phyloP scores from a whole-genome alignment of 1,284 basidiomycete genomes.

The Chiua sp. region DNA sequence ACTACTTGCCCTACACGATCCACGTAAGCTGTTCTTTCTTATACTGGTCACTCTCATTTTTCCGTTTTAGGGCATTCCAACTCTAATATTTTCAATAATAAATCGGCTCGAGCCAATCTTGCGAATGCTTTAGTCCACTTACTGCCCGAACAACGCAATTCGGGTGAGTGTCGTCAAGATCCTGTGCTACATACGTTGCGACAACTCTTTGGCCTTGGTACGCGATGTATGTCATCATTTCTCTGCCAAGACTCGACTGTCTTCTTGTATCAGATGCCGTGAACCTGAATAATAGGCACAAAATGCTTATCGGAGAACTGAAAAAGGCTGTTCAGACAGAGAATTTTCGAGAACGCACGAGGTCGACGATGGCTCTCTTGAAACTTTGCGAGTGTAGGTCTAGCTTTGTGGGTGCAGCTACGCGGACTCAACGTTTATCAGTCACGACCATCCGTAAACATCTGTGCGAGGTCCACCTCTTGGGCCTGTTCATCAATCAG shows the following conservation, averaged over 20 bases:
- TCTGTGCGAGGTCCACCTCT: conserved; percentile 2
- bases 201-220: conserved; percentile 27
- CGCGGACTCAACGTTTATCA: conserved; percentile 4
- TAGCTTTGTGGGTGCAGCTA: neutral
- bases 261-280: conserved; percentile 5
- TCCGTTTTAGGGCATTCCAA: conserved; percentile 8
- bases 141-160: neutral
- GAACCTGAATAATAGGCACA: neutral
- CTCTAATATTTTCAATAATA: conserved; percentile 3
- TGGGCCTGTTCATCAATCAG: conserved; percentile 12
- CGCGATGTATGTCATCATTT: neutral
- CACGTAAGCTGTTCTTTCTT: conserved; percentile 1
- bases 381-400: conserved; percentile 16
- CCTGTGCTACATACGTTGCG: conserved; percentile 8
- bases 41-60: neutral
- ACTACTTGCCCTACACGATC: conserved; percentile 17
- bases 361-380: conserved; percentile 26
- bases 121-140: conserved; percentile 17
- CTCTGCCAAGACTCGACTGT: neutral
- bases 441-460: conserved; percentile 5
- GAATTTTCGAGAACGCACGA: conserved; percentile 16
- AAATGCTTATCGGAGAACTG: conserved; percentile 11
- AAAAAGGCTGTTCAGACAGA: conserved; percentile 2
- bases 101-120: conserved; percentile 23
- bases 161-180: neutral